Base-by-base conservation (phyloP, 1,284 basidiomycete genomes). In the Puccinia coronata region DNA sequence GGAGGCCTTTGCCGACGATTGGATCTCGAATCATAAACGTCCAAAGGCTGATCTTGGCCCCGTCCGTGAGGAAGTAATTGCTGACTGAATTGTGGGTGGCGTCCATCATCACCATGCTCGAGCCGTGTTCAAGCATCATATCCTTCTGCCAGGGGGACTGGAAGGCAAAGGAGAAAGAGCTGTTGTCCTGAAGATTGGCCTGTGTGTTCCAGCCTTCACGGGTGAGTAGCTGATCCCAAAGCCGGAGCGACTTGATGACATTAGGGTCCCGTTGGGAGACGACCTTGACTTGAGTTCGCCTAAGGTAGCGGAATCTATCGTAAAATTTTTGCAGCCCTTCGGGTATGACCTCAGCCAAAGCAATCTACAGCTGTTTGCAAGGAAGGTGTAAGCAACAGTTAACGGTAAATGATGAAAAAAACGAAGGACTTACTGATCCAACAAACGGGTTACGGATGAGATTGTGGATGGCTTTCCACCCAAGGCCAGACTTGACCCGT, bases 101-200 rank as follows among this genome's bases (percentile, higher is more conserved):
- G 20, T 65, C 61, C 18, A 65, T 12, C 36, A 65, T 36, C 20
- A 65, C 11, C 34, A 43, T 36, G 1, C 31, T 28, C 6, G 8
- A 18, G 16, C 31, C 61, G 39, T 65, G 34, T 39, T 36, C 6
- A 3, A 20, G 12, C 31, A 65, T 39, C 61, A 28, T 43, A 3
- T 65, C 18, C 36, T 28, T 36, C 39, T 65, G 61, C 61, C 61
- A 65, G 6, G 61, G 61, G 2, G 61, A 65, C 25, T 65, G 61
- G 34, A 36, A 23, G 11, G n/a, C 18, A 65, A 65, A 65, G 2
- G 39, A 9, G 31, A 65, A 65, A 39, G 36, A 16, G 25, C 11
- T 34, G 61, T 31, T 39, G n/a, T 36, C 20, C 18, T 20, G 23
- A 34, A 9, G 2, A 11, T 18, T 28, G 3, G 61, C 34, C 3